A percentile compares a stretch with the other conserved stretches of the same genome.
Conservation (phyloP, 345 rosid genomes). For the Cardamine occulta region DNA sequence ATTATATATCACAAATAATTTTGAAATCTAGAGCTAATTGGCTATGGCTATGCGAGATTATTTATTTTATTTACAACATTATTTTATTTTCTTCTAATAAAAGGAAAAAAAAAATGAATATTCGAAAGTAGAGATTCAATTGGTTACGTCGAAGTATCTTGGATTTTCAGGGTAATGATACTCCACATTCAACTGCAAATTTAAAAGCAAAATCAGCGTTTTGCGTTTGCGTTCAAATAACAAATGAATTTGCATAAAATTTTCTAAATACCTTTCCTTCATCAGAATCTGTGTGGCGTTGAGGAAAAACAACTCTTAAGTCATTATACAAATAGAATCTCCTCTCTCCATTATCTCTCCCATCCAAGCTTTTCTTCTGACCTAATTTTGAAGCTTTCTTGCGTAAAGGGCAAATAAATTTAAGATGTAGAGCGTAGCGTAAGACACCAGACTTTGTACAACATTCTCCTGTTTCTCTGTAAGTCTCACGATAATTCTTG, state of each 20-base stretch:
- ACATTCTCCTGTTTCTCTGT: constrained; percentile 38
- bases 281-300: constrained; percentile 87
- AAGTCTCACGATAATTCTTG: constrained; percentile 39
- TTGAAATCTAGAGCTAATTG: neutral
- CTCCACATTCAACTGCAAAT: constrained; percentile 74
- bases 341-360: constrained; percentile 47
- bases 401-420: constrained; percentile 68
- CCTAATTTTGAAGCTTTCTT: constrained; percentile 58
- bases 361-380: constrained; percentile 34
- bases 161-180: constrained; percentile 85
- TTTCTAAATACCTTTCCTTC: constrained; percentile 79
- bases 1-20: neutral
- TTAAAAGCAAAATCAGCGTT: constrained; percentile 22
- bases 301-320: constrained; percentile 82
- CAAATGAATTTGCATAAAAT: neutral
- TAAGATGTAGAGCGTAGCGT: constrained; percentile 90
- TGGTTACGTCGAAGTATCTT: constrained; percentile 67
- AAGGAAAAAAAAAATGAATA: neutral
- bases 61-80: neutral
- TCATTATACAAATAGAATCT: constrained; percentile 83
- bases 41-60: neutral
- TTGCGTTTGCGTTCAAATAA: constrained; percentile 10
- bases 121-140: constrained; percentile 7
- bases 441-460: constrained; percentile 68
- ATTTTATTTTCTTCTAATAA: constrained; percentile 2